Percentiles rank a stretch among this genome's conserved stretches.
Conservation (phyloP, 2,329 filamentous ascomycete genomes). For the Aspergillus glaucus region DNA sequence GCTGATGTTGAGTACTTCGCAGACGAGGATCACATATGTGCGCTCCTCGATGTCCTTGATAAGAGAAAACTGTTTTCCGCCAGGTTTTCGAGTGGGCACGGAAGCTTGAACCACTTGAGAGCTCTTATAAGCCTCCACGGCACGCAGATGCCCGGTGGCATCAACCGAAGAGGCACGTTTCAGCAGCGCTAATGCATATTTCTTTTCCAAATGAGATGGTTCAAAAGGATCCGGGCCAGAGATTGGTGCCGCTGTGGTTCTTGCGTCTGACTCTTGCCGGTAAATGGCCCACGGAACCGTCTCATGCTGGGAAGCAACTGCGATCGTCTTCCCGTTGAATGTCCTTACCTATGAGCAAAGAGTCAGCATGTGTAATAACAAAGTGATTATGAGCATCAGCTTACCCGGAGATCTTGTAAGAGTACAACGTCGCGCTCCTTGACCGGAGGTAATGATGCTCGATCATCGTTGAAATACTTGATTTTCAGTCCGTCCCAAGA, state of each 20-base stretch:
- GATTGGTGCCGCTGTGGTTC: conserved; percentile 13
- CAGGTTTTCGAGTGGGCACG: conserved; percentile 1
- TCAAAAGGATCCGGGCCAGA: conserved; percentile 23
- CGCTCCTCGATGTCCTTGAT: conserved; percentile 56
- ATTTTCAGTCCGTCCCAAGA: conserved; percentile 44
- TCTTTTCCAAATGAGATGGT: conserved; percentile 23
- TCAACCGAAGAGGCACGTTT: background rate
- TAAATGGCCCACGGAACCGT: conserved; percentile 31
- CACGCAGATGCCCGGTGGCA: conserved; percentile 2
- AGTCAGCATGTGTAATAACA: conserved; percentile 7
- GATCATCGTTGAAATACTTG: conserved; percentile 54
- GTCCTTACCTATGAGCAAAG: conserved; percentile 11
- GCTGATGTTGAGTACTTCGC: conserved; percentile 60
- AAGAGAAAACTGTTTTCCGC: conserved; percentile 44
- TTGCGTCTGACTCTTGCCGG: conserved; percentile 18
- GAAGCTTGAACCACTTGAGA: conserved; percentile 9
- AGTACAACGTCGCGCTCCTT: conserved; percentile 58
- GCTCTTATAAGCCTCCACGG: background rate
- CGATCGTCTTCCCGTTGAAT: conserved; percentile 16
- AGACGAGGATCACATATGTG: conserved; percentile 63
- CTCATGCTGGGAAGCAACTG: conserved; percentile 21
- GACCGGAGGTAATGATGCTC: conserved; percentile 40
- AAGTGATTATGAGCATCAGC: conserved; percentile 6
- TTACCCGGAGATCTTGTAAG: conserved; percentile 52
- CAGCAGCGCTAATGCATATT: conserved; percentile 13